Evolutionary conservation across 2,329 filamentous ascomycete genomes (phyloP).

Genomic region (Ophiocordyceps camponoti-floridani): DNA sequence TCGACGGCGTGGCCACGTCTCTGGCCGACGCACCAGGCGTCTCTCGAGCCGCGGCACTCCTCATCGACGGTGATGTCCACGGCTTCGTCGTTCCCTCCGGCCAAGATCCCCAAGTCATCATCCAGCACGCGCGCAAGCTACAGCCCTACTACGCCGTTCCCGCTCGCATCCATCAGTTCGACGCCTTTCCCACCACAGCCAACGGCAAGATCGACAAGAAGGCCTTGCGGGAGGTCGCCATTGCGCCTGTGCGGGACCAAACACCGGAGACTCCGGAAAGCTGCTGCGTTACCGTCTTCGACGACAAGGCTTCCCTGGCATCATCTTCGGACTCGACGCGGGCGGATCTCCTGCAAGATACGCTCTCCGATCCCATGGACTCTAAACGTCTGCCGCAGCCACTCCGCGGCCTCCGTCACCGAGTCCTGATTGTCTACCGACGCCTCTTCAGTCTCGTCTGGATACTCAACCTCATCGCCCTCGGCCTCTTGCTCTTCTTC

Average conservation of each 20-base stretch:
- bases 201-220: conserved; percentile 41
- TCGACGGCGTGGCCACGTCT: conserved; percentile 36
- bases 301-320: conserved; percentile 10
- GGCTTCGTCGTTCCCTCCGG: conserved; percentile 26
- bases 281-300: conserved; percentile 6
- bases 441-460: conserved; percentile 36
- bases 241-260: not conserved
- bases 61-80: conserved; percentile 28
- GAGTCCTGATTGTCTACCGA: conserved; percentile 34
- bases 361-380: not conserved
- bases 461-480: conserved; percentile 29
- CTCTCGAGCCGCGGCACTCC: conserved; percentile 25
- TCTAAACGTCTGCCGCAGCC: conserved; percentile 20
- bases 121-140: conserved; percentile 19
- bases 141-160: conserved; percentile 40
- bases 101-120: conserved; percentile 18
- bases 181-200: conserved; percentile 27
- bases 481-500: conserved; percentile 21
- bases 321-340: conserved; percentile 13
- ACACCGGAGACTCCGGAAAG: not conserved
- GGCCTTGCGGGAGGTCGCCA: conserved; percentile 18
- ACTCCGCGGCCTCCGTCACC: conserved; percentile 21
- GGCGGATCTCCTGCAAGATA: conserved; percentile 5
- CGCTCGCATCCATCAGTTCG: conserved; percentile 21
- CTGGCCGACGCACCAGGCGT: conserved; percentile 27